Evolutionary conservation across 2,329 filamentous ascomycete genomes (phyloP), one percentile per base, ranked within the genome.

Genomic region (Biscogniauxia marginata): DNA sequence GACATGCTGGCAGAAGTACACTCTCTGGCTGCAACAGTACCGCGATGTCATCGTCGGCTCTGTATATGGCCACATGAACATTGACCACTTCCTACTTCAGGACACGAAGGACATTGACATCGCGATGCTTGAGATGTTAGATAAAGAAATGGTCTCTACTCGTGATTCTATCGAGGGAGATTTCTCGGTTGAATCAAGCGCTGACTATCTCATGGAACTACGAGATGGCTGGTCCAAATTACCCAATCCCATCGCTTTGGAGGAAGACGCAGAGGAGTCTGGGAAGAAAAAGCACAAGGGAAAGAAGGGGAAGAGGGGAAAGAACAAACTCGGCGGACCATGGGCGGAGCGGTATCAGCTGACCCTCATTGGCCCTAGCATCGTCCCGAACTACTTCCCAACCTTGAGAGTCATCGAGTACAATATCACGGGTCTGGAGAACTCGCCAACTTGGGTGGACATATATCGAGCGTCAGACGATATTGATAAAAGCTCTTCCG

Each of bases 1-100:
- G 78, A 92, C 90, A 0, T 99, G 95, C 75, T 99, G 93, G 93
- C 93, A 97, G 71, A 97, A 96, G 71, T 99, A 96, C 73, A 89
- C 91, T 0, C 77, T 98, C 3, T 98, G 93, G 91, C 77, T 93
- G 67, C 84, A 86, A 64, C 91, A 96, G 71, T 99, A 92, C 73
- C 89, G 95, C 30, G 95, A 99, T 71, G 88, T 99, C 39, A 81
- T 99, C 19, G 81, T 93, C 19, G 86, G 84, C 11, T 86, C 85
- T 22, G 69, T 96, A 5, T 99, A 89, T 68, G 95, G 93, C 1
- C 95, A 99, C 71, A 98, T 99, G 95, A 99, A 99, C 69, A 90
- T 97, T 62, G 95, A 99, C 67, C 95, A 99, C 72, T 99, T 99
- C 73, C 83, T 98, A 68, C 77, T 99, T 16, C 91, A 96, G 66